Conservation (phyloP, 2,329 filamentous ascomycete species). For the Hypoxylon sp. region DNA sequence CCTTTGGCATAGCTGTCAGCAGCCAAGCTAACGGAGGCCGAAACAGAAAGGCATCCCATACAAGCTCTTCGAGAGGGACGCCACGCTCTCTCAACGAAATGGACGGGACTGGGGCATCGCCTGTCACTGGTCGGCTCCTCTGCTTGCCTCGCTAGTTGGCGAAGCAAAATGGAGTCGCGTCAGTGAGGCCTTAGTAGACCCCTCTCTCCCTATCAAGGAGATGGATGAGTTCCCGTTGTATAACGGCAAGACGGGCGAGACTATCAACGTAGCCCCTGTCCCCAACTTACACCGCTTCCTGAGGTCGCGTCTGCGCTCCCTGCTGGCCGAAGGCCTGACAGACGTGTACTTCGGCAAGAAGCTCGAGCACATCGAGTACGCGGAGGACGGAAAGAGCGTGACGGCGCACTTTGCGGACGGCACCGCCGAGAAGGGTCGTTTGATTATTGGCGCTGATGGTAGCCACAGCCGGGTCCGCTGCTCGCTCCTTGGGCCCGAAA, state of each 20-base stretch:
- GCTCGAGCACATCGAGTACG: conserved; percentile 55
- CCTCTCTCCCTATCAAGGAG: conserved; percentile 30
- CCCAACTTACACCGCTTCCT: conserved; percentile 45
- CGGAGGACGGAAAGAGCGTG: conserved; percentile 49
- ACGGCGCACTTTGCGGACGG: conserved; percentile 55
- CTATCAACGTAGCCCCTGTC: conserved; percentile 32
- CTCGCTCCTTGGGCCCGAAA: conserved; percentile 52
- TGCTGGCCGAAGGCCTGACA: conserved; percentile 54
- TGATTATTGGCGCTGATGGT: conserved; percentile 57
- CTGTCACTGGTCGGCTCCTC: conserved; percentile 47
- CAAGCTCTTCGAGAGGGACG: conserved; percentile 48
- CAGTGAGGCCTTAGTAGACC: conserved; percentile 41
- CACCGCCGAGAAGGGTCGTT: conserved; percentile 47
- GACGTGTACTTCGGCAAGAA: conserved; percentile 58
- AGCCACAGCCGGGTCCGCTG: conserved; percentile 51
- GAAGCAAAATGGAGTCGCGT: conserved; percentile 46
- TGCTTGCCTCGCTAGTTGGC: conserved; percentile 45
- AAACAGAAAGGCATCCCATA: conserved; percentile 46
- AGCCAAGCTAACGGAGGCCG: background rate
- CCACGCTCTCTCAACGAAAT: conserved; percentile 28
- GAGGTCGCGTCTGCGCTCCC: conserved; percentile 56
- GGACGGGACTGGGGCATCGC: conserved; percentile 50
- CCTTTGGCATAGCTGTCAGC: background rate
- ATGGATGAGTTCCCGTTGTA: conserved; percentile 29
- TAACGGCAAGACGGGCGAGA: conserved; percentile 48